A percentile compares a stretch with the other conserved stretches of the same genome.
Conservation (phyloP, 176 grass and related monocot species). For the Tillandsia leiboldiana region DNA sequence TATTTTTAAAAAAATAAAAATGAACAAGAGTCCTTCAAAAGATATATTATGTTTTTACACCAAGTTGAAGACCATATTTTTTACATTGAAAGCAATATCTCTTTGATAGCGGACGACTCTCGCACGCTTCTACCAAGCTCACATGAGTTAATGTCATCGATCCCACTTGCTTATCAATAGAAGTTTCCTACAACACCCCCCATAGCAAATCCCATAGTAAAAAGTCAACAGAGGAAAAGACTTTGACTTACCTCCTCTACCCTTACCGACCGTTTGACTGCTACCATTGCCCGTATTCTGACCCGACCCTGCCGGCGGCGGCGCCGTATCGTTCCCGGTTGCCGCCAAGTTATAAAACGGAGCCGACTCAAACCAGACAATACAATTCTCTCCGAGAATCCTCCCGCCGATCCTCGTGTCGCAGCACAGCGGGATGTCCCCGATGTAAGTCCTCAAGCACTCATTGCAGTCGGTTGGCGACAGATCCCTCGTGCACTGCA, state of each 20-base stretch:
- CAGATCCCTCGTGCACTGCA: conserved; percentile 17
- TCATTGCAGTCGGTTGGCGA: background rate
- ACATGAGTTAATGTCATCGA: no score
- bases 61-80: conserved; percentile 7
- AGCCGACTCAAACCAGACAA: background rate
- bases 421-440: background rate
- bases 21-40: no score
- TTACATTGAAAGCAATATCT: background rate
- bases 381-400: background rate
- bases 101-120: no score
- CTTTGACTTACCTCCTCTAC: no score
- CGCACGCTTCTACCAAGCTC: no score
- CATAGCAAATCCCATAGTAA: no score
- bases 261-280: no score
- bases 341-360: conserved; percentile 8
- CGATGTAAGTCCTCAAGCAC: background rate
- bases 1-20: background rate
- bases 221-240: no score
- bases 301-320: background rate
- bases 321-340: background rate
- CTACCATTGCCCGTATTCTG: no score
- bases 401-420: background rate
- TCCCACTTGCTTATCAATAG: no score
- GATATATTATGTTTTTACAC: no score
- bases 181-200: no score